Percentiles rank a stretch among this genome's conserved stretches.
phyloP scores from a whole-genome alignment of 176 grass and related monocot species.

The Secale cereale region DNA sequence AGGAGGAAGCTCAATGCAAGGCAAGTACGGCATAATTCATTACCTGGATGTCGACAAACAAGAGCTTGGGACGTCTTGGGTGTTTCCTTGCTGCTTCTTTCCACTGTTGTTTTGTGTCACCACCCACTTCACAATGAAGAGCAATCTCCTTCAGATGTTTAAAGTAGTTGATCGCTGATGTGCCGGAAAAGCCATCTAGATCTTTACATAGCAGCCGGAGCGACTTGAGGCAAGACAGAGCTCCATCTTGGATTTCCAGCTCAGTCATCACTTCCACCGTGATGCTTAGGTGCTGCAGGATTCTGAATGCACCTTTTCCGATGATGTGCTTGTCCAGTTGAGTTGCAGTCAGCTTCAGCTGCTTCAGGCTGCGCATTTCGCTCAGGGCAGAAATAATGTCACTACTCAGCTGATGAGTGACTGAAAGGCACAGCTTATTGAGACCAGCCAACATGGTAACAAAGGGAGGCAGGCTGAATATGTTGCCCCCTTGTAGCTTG shows the following conservation, averaged over 20 bases:
- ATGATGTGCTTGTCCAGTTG: too few relatives aligned
- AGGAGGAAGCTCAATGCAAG: too few relatives aligned
- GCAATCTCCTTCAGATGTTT: not conserved
- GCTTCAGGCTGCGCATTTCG: too few relatives aligned
- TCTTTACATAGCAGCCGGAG: not conserved
- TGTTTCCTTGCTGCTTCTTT: not conserved
- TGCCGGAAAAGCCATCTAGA: not conserved
- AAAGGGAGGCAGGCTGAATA: too few relatives aligned
- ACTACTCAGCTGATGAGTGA: too few relatives aligned
- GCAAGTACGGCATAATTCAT: too few relatives aligned
- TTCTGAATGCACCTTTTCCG: not conserved
- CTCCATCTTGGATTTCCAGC: not conserved
- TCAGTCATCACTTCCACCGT: not conserved
- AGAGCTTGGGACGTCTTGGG: not conserved
- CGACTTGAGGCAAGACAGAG: not conserved
- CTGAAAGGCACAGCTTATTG: too few relatives aligned
- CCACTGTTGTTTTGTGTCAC: not conserved
- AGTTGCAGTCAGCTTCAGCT: too few relatives aligned
- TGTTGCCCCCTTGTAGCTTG: too few relatives aligned
- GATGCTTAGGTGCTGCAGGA: not conserved
- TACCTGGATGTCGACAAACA: not conserved
- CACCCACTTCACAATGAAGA: not conserved
- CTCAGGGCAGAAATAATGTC: too few relatives aligned
- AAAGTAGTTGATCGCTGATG: fast-evolving
- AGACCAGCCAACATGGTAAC: too few relatives aligned